Base-by-base conservation (phyloP, 2,329 filamentous ascomycete genomes). In the Gnomoniopsis smithogilvyi region DNA sequence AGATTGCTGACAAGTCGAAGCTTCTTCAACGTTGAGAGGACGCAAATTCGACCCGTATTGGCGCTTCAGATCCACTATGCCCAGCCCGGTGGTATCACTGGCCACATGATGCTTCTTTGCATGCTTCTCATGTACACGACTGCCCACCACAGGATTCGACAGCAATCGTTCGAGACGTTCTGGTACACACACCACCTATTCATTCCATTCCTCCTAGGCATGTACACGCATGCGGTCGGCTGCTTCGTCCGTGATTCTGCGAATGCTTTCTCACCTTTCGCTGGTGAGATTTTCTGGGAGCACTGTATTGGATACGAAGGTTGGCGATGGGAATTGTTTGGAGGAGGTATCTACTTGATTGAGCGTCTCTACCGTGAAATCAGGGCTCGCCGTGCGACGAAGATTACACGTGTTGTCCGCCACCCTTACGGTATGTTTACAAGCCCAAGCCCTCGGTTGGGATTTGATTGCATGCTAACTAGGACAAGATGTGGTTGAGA, bases 171-270 rank as follows among this genome's bases (percentile, higher is more conserved):
- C 70, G 95, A 99, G 77, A 96, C 94, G 0, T 99, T 99, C 73
- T 99, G 95, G 95, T 99, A 99, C 76, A 96, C 92, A 0, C 95
- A 99, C 75, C 95, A 99, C 69, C 84, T 99, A n/a, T 98, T 98
- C 69, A 90, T 99, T 62, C 94, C 95, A 1, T 99, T 99, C 74
- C 77, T 98, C 69, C 81, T 99, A 48, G 94, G 85, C 49, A 86
- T 99, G 66, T 99, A 98, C 75, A 98, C 94, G 14, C 95, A 99
- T 74, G 94, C 95, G 1, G 91, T 91, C 8, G 93, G 92, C 61
- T 99, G 95, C 76, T 99, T 99, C 77, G 95, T 99, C 43, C 90
- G 95, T 65, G 93, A 97, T 70, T 89, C 87, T 1, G 73, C 80
- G 6, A 69, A 84, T 0, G 84, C 87, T 2, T 82, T 88, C 66